Percentiles rank a stretch among this genome's conserved stretches.
Evolutionary conservation across 176 grass and related monocot genomes (phyloP).

Genomic region (Cenchrus fungigraminus): DNA sequence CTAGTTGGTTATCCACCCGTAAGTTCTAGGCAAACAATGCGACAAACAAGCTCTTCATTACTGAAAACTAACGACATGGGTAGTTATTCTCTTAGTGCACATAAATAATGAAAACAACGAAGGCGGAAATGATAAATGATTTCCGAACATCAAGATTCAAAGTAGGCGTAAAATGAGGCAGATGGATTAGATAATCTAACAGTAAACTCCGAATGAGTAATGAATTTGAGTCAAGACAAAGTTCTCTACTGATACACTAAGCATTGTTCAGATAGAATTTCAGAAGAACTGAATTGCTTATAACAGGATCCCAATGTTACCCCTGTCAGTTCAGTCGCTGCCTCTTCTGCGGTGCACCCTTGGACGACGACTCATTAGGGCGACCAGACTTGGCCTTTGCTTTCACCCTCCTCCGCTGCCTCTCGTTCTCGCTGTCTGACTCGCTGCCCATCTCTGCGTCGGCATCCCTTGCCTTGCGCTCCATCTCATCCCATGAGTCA

Average conservation of each 20-base stretch:
- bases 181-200: no score
- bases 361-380: slow-evolving; percentile 36
- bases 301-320: neutral
- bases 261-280: neutral
- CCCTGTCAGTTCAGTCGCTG: neutral
- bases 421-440: slow-evolving; percentile 82
- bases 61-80: no score
- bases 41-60: no score
- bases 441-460: slow-evolving; percentile 68
- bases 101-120: neutral
- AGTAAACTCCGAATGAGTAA: no score
- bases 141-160: neutral
- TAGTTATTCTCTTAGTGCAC: no score
- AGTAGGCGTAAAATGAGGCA: neutral
- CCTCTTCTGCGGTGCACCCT: slow-evolving; percentile 10
- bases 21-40: no score
- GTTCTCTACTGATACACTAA: neutral
- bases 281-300: neutral
- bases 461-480: slow-evolving; percentile 76
- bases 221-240: neutral
- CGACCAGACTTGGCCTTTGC: slow-evolving; percentile 42
- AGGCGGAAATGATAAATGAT: neutral
- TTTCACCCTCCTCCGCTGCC: slow-evolving; percentile 63
- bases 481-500: slow-evolving; percentile 85
- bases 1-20: no score